These are phyloP conservation scores for Mariannaea sp. DNA, from an alignment of 2,329 filamentous ascomycete species.

Conservation along the genomic window DNA sequence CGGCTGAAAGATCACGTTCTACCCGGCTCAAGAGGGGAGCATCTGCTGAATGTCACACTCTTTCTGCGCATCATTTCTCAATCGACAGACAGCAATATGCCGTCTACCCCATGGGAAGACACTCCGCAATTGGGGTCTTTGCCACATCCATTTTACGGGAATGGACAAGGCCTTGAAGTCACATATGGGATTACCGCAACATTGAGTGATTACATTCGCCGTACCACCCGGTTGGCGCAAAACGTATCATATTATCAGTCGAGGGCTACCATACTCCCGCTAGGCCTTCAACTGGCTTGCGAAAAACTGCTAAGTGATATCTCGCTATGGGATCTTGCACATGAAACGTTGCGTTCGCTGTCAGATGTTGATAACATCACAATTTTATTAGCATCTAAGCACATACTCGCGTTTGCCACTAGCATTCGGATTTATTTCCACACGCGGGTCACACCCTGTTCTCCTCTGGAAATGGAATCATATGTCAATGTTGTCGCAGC, in stretches of 20 bases:
- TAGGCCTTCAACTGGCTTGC: neutral
- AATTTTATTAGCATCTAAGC: slow-evolving; percentile 4
- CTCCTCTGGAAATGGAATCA: neutral
- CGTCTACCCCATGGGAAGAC: neutral
- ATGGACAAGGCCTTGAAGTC: slow-evolving; percentile 6
- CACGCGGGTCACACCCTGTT: slow-evolving; percentile 9
- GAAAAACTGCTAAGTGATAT: neutral
- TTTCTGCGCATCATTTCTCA: slow-evolving; percentile 10
- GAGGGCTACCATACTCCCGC: neutral
- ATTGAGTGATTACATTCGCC: slow-evolving; percentile 7
- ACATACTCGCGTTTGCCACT: slow-evolving; percentile 13
- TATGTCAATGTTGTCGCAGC: slow-evolving; percentile 1
- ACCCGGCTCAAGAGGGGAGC: slow-evolving; percentile 11
- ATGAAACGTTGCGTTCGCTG: slow-evolving; percentile 1
- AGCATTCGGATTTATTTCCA: slow-evolving; percentile 16
- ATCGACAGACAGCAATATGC: neutral
- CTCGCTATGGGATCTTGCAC: slow-evolving; percentile 4
- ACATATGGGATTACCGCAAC: slow-evolving; percentile 15
- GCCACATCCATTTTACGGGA: slow-evolving; percentile 2
- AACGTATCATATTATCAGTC: slow-evolving; percentile 10
- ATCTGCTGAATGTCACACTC: slow-evolving; percentile 13
- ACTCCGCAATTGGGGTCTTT: neutral
- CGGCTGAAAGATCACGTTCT: neutral
- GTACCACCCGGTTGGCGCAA: slow-evolving; percentile 3
- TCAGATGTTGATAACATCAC: slow-evolving; percentile 3